Base-by-base conservation (phyloP, 2,329 filamentous ascomycete species). In the Cytospora schulzeri region DNA sequence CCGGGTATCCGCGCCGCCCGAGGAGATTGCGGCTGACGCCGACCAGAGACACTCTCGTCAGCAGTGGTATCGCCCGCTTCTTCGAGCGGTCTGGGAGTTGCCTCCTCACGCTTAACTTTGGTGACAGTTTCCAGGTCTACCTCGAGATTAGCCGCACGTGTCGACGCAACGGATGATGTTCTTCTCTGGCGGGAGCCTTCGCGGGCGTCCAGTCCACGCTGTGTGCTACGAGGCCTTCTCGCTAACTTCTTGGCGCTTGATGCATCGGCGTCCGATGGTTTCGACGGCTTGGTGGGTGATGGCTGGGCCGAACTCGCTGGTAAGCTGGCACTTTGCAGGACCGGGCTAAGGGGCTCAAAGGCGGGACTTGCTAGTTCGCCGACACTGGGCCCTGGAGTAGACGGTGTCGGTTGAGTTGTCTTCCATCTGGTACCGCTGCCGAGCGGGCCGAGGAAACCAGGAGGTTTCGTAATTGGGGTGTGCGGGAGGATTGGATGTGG, bases 101-200 rank as follows among this genome's bases (percentile, higher is more conserved):
- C 78, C 50, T 78, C 84, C 72, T 89, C 86, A 65, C 86, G 77
- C 77, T 89, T 89, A 61, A 89, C 81, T 60, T 73, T 79, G n/a
- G 65, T 64, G 22, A 75, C 57, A 31, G 67, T 75, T 53, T 77
- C 74, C 45, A 76, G 74, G 59, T 85, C 83, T 60, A 65, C 81
- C 9, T 67, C 62, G 79, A 19, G 79, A 81, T 51, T 56, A n/a
- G 24, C 58, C 15, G 62, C 66, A 17, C 26, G 60, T 5, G 63
- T n/a, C 29, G 63, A 29, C 55, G 45, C 65, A 57, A 71, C 51
- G 52, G 71, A 50, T 57, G 66, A 59, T 41, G 57, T 61, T 17
- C 61, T 60, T 38, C 50, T 62, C 28, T 63, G 67, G 24, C 28
- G 63, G 31, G 45, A 61, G 19, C 71, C 68, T 22, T 73, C 73